Evolutionary conservation across 345 rosid species (phyloP).

Genomic region (Populus alba): DNA sequence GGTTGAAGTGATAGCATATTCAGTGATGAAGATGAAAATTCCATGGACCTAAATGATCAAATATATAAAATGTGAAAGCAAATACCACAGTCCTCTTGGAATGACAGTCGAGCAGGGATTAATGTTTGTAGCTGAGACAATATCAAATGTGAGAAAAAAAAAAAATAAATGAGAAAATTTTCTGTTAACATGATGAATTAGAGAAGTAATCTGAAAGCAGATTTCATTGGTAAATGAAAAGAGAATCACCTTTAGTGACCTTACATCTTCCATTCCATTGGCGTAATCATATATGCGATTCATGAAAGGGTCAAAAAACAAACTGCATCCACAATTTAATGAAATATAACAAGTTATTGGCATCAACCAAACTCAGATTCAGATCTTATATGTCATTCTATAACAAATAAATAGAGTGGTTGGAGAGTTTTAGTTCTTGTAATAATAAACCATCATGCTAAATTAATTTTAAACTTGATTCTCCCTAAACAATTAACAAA

Average conservation of each 20-base stretch:
- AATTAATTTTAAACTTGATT: background rate
- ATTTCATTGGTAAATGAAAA: conserved; percentile 8
- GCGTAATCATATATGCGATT: conserved; percentile 65
- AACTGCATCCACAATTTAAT: conserved; percentile 39
- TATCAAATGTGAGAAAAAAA: background rate
- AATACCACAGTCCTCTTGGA: conserved; percentile 85
- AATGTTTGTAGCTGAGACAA: conserved; percentile 67
- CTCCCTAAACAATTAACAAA: background rate
- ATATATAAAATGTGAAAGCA: conserved; percentile 25
- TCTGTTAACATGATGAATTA: conserved; percentile 10
- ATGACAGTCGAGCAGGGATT: conserved; percentile 70
- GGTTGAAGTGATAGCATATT: conserved; percentile 7
- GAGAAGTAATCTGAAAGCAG: background rate
- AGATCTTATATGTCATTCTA: background rate
- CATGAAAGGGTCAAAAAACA: conserved; percentile 65
- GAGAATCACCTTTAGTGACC: conserved; percentile 59
- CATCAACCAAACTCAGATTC: conserved; percentile 8
- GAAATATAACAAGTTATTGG: conserved; percentile 13
- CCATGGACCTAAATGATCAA: conserved; percentile 2
- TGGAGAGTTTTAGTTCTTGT: background rate
- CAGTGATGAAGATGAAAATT: conserved; percentile 8
- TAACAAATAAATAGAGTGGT: background rate
- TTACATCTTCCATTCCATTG: conserved; percentile 70
- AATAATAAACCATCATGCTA: background rate
- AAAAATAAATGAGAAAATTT: conserved; percentile 1